These are phyloP conservation scores for Hyaloperonospora brassicae DNA, from an alignment of 352 stramenopile species.

Conservation along the genomic window DNA sequence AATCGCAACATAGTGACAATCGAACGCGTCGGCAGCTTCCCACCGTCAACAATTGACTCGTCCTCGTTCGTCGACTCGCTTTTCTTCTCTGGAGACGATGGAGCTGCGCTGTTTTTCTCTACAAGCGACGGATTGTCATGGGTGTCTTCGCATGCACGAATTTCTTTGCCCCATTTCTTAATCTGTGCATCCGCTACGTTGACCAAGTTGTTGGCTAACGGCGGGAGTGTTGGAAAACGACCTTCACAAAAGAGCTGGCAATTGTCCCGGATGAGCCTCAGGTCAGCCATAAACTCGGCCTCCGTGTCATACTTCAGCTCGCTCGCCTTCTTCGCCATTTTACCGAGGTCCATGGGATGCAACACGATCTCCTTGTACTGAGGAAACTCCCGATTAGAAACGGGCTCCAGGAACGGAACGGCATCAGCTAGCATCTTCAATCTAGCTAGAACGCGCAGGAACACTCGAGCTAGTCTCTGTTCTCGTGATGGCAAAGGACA, in stretches of 20 bases:
- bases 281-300: slow-evolving; percentile 49
- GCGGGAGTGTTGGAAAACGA: slow-evolving; percentile 65
- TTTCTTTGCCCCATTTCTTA: slow-evolving; percentile 65
- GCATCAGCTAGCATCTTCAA: slow-evolving; percentile 52
- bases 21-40: slow-evolving; percentile 15
- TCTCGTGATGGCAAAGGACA: slow-evolving; percentile 56
- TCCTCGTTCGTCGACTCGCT: slow-evolving; percentile 3
- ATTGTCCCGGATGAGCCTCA: slow-evolving; percentile 70
- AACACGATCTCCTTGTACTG: slow-evolving; percentile 80
- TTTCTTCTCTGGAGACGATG: slow-evolving; percentile 3
- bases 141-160: slow-evolving; percentile 43
- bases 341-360: slow-evolving; percentile 63
- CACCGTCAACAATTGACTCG: slow-evolving; percentile 1
- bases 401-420: slow-evolving; percentile 68
- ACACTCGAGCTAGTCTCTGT: slow-evolving; percentile 49
- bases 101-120: too few species aligned
- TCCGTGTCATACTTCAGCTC: slow-evolving; percentile 47
- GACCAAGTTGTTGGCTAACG: slow-evolving; percentile 61
- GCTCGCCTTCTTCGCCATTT: slow-evolving; percentile 48
- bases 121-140: slow-evolving; percentile 9
- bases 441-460: slow-evolving; percentile 57
- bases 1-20: slow-evolving; percentile 69
- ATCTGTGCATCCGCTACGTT: slow-evolving; percentile 53
- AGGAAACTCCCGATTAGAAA: slow-evolving; percentile 72
- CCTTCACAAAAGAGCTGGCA: slow-evolving; percentile 76